Percentiles rank a stretch among this genome's conserved stretches.
phyloP scores from a whole-genome alignment of 179 eudicot genomes.

The Actinidia polygama region DNA sequence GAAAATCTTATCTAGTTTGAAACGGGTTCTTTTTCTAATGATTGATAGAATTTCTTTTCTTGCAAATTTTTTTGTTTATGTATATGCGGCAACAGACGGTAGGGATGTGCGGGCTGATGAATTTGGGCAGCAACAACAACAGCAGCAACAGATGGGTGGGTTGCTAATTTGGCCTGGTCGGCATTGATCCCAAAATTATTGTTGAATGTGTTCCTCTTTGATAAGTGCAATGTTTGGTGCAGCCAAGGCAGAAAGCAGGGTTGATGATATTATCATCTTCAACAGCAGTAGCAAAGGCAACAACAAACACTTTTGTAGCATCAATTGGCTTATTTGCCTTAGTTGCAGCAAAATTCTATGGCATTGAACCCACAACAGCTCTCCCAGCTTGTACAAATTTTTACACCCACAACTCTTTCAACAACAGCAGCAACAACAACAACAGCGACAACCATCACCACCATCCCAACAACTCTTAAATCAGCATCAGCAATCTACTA shows the following conservation, averaged over 20 bases:
- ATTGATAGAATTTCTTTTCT: too few relatives aligned
- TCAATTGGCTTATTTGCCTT: conserved; percentile 65
- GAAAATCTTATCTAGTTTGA: too few relatives aligned
- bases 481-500: conserved; percentile 71
- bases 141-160: too few relatives aligned
- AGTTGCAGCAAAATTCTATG: conserved; percentile 65
- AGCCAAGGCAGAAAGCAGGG: conserved; percentile 80
- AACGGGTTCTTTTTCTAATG: too few relatives aligned
- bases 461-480: conserved; percentile 42
- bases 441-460: conserved; percentile 21
- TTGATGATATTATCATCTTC: too few relatives aligned
- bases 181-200: not conserved
- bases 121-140: too few relatives aligned
- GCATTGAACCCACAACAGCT: conserved; percentile 66
- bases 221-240: conserved; percentile 33
- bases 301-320: conserved; percentile 51
- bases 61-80: too few relatives aligned
- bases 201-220: not conserved
- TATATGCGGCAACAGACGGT: too few relatives aligned
- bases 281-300: too few relatives aligned
- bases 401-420: conserved; percentile 54
- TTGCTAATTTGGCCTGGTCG: too few relatives aligned
- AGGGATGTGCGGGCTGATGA: too few relatives aligned
- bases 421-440: conserved; percentile 38
- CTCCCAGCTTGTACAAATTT: conserved; percentile 31